Conservation (phyloP, 2,329 filamentous ascomycete species). For the Colletotrichum sp. region DNA sequence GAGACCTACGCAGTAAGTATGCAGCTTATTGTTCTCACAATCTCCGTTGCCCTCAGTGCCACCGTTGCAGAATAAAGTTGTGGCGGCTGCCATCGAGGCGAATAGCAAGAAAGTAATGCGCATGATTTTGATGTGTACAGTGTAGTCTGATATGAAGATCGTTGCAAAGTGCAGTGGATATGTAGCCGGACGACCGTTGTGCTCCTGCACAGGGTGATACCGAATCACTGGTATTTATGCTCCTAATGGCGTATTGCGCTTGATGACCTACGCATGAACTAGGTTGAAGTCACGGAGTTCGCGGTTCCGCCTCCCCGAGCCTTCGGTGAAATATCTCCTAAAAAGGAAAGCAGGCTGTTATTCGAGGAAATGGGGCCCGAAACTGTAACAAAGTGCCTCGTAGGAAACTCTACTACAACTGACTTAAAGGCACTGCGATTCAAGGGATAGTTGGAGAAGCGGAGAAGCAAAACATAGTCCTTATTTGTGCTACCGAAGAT, state of each 20-base stretch:
- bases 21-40: background rate
- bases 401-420: background rate
- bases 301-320: background rate
- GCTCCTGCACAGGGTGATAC: background rate
- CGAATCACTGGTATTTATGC: background rate
- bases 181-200: background rate
- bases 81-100: background rate
- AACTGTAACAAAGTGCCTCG: background rate
- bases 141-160: background rate
- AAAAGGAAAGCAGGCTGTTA: background rate
- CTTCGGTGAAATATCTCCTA: background rate
- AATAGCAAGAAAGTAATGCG: background rate
- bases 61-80: background rate
- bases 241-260: background rate
- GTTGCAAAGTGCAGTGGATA: background rate
- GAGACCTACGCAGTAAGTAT: background rate
- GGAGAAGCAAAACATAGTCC: background rate
- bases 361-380: background rate
- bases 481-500: background rate
- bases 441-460: rapidly evolving
- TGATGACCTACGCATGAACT: background rate
- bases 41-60: background rate
- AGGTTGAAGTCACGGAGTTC: background rate
- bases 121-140: background rate
- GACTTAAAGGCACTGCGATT: background rate